Evolutionary conservation across 23 red algal genomes (phyloP), one percentile per base, ranked within the genome.

Genomic region (Gracilariopsis chorda): DNA sequence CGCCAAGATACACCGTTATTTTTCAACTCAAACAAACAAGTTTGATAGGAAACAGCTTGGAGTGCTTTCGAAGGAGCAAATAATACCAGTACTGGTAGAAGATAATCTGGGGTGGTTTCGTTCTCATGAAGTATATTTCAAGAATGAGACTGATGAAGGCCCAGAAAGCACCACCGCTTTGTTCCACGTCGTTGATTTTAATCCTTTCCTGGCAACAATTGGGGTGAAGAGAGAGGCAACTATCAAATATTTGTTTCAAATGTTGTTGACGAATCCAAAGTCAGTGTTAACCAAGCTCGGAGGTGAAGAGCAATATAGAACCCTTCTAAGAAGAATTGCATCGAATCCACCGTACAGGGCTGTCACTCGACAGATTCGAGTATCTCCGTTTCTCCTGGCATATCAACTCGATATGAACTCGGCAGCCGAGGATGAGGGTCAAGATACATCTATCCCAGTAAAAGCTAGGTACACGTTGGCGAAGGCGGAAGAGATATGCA

Each of bases 141-240:
- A 72, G 20, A 65, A 20, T 37, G n/a, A 53, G 17, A 75, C 10
- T 40, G 35, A 7, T 14, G 62, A 60, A 47, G 17, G 53, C 41
- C 33, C 37, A 30, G 80, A 88, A 25, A 40, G 73, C 5, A 59
- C 48, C 1, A 25, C 45, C 17, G 23, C 24, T 13, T 33, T 88
- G 29, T 88, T 88, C 41, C 64, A 27, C 4, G 42, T 47, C 14
- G 47, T 53, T 20, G 36, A 57, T 14, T 88, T 88, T 47, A 77
- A 65, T 77, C 83, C 83, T 19, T 88, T 88, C 46, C 43, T 88
- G 34, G 83, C 83, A 47, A 56, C 83, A 24, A 73, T 88, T 34
- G 83, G 83, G 29, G 83, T 88, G 28, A 74, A 63, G 17, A 23
- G 40, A 24, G 63, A 88, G 83, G 57, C 83, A 10, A 75, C 83